Evolutionary conservation across 495 filamentous ascomycete genomes (phyloP), one percentile per base, ranked within the genome.

Genomic region (Glarea lozoyensis): DNA sequence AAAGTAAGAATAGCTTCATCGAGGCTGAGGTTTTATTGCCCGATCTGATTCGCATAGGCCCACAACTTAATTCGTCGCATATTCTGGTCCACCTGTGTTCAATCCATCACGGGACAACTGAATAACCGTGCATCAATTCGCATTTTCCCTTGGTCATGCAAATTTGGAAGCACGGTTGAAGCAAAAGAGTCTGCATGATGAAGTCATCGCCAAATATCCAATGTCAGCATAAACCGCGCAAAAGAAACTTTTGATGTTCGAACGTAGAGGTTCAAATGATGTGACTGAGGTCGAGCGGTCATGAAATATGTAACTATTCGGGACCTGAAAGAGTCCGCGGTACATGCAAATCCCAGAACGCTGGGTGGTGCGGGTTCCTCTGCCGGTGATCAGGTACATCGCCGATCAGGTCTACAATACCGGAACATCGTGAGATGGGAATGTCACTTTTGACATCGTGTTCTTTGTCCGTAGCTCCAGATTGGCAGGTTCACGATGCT

Each of bases 341-440:
- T 6, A 13, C n/a, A 16, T 34, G 31, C n/a, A 13, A 13, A 29
- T 29, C n/a, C 25, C 6, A 11, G 31, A 4, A 13, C 31, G 5
- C 5, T 11, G 31, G n/a, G 31, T 11, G 31, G 17, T n/a, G n/a
- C n/a, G n/a, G 31, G 12, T 34, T 34, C 31, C 31, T 11, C 31
- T 16, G 12, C 6, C 12, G 31, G n/a, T 11, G 31, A 34, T 34
- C 31, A 34, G 31, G 31, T 34, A 34, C 31, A 34, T 34, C 31
- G 31, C 17, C 31, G 31, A 34, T 34, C 31, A 34, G 12, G n/a
- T 34, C n/a, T n/a, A n/a, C n/a, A n/a, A n/a, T n/a, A n/a, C n/a
- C n/a, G n/a, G n/a, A n/a, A 34, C 6, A 13, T 6, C 4, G 31
- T 11, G 12, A 7, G 31, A 34, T 34, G 31, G 12, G n/a, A 34